Percentiles rank a stretch among this genome's conserved stretches.
These are phyloP conservation scores for Clonostachys rosea DNA, from an alignment of 2,329 filamentous ascomycete species.

Conservation along the genomic window DNA sequence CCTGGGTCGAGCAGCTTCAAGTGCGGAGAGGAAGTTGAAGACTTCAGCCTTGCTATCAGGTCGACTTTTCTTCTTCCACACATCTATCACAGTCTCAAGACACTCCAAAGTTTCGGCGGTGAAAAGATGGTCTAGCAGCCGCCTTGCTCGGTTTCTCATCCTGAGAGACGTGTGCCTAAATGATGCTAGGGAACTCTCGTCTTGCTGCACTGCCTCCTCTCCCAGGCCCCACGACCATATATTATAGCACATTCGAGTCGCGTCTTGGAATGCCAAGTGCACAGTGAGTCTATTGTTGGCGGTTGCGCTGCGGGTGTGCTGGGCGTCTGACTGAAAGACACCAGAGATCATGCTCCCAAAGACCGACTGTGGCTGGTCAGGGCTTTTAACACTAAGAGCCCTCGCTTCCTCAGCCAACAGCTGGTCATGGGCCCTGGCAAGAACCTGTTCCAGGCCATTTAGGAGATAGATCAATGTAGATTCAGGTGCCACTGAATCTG, in stretches of 20 bases:
- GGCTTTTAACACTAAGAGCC: conserved; percentile 65
- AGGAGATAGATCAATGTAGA: conserved; percentile 77
- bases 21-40: conserved; percentile 81
- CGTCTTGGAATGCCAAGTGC: conserved; percentile 93
- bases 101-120: conserved; percentile 89
- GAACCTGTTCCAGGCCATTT: conserved; percentile 87
- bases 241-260: conserved; percentile 82
- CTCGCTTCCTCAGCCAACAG: conserved; percentile 72
- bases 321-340: conserved; percentile 76
- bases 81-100: conserved; percentile 81
- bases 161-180: conserved; percentile 88
- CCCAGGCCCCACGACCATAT: conserved; percentile 93
- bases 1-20: conserved; percentile 87
- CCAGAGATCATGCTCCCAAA: conserved; percentile 94
- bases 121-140: conserved; percentile 89
- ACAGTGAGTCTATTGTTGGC: conserved; percentile 93
- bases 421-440: conserved; percentile 82
- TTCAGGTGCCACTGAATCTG: conserved; percentile 45
- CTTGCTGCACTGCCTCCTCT: conserved; percentile 52
- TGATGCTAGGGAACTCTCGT: conserved; percentile 68
- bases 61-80: conserved; percentile 62
- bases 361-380: conserved; percentile 80
- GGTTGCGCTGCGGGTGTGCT: conserved; percentile 74
- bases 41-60: conserved; percentile 56
- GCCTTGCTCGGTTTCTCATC: conserved; percentile 83